Percentiles rank a stretch among this genome's conserved stretches.
Evolutionary conservation across 2,329 filamentous ascomycete genomes (phyloP).

Genomic region (Orbilia ellipsospora): DNA sequence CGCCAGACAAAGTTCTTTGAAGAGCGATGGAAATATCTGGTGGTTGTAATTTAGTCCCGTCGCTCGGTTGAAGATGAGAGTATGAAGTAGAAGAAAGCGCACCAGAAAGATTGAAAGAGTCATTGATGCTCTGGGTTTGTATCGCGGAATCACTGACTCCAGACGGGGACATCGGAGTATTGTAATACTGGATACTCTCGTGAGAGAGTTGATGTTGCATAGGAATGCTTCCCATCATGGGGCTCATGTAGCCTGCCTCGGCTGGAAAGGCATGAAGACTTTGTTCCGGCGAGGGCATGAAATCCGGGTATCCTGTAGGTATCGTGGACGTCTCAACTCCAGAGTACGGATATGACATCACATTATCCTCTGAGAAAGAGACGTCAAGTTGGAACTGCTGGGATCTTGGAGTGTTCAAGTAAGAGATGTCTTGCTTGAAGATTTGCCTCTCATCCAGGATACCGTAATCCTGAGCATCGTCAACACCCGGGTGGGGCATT

Average conservation of each 20-base stretch:
- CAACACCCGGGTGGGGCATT: conserved; percentile 20
- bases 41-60: conserved; percentile 35
- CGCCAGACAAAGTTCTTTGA: conserved; percentile 45
- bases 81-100: conserved; percentile 55
- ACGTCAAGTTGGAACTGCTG: conserved; percentile 37
- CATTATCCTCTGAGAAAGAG: conserved; percentile 16
- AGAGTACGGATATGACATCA: conserved; percentile 27
- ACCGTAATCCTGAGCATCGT: conserved; percentile 33
- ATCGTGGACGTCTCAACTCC: conserved; percentile 27
- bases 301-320: conserved; percentile 35
- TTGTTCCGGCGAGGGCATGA: conserved; percentile 46
- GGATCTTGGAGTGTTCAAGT: conserved; percentile 46
- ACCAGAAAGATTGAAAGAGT: conserved; percentile 48
- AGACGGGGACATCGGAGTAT: conserved; percentile 37
- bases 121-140: conserved; percentile 27
- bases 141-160: conserved; percentile 30
- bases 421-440: conserved; percentile 31
- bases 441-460: conserved; percentile 40
- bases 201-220: conserved; percentile 52
- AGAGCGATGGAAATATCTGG: conserved; percentile 54
- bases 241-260: conserved; percentile 36
- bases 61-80: conserved; percentile 15
- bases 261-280: conserved; percentile 31
- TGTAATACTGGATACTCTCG: conserved; percentile 48
- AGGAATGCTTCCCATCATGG: conserved; percentile 26